Conservation (phyloP, 352 stramenopile genomes). For the Phytophthora pluvialis region DNA sequence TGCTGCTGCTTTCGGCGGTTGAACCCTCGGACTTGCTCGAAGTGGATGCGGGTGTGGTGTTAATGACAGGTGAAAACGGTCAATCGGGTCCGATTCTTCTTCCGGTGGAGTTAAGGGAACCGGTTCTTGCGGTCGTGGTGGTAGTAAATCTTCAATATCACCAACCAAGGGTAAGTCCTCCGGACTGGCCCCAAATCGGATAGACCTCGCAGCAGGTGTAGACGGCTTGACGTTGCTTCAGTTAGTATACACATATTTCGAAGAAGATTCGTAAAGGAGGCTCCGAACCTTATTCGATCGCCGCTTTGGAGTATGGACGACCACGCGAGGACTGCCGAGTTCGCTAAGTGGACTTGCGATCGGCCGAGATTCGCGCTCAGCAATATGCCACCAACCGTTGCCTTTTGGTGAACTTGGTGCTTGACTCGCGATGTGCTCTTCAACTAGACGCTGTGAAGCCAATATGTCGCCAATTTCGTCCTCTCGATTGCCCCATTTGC, state of each 20-base stretch:
- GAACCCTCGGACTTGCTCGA: conserved; percentile 15
- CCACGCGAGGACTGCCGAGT: conserved; percentile 55
- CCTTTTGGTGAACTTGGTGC: conserved; percentile 11
- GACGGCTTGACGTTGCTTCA: conserved; percentile 23
- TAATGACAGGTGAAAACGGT: conserved; percentile 46
- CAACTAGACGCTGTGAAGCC: conserved; percentile 53
- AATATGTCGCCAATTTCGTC: conserved; percentile 77
- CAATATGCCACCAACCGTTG: conserved; percentile 65
- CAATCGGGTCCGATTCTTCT: conserved; percentile 61
- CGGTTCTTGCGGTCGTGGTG: conserved; percentile 46
- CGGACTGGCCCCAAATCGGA: conserved; percentile 23
- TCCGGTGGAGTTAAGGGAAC: conserved; percentile 20
- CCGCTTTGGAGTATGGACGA: conserved; percentile 22
- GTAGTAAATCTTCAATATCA: conserved; percentile 73
- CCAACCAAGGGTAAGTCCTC: conserved; percentile 51
- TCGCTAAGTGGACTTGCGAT: conserved; percentile 50
- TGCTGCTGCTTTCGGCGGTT: conserved; percentile 6
- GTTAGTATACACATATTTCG: conserved; percentile 5
- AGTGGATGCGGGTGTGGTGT: conserved; percentile 52
- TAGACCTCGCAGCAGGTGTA: conserved; percentile 19
- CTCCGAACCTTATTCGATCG: conserved; percentile 37
- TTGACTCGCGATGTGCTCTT: conserved; percentile 20
- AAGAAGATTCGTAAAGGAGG: neutral
- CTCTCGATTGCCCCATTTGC: conserved; percentile 28
- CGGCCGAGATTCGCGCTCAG: conserved; percentile 32